Percentiles rank a stretch among this genome's conserved stretches.
Evolutionary conservation across 2,329 filamentous ascomycete species (phyloP).

Genomic region (Cytospora paraplurivora): DNA sequence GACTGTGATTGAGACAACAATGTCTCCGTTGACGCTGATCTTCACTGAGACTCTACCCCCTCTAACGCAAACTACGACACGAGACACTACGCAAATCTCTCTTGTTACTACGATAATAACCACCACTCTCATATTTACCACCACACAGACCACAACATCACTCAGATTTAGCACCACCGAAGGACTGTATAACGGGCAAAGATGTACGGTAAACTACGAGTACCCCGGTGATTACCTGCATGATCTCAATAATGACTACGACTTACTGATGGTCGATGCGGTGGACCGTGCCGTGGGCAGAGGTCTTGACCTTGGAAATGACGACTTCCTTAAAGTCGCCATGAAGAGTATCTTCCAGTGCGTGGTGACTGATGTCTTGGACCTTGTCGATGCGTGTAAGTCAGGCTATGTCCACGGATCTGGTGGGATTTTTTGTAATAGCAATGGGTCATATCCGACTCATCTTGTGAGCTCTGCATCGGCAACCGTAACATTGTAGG

Average conservation of each 20-base stretch:
- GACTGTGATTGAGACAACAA: background rate
- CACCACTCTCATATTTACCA: constrained; percentile 1
- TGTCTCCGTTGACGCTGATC: background rate
- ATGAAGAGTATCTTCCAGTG: constrained; percentile 20
- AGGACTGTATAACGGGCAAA: background rate
- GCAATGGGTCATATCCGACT: background rate
- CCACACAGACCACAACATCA: background rate
- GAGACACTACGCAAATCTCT: background rate
- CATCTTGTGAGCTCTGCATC: background rate
- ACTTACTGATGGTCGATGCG: constrained; percentile 2
- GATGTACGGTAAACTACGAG: constrained; percentile 1
- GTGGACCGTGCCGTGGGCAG: background rate
- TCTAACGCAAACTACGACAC: background rate
- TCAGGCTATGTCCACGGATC: background rate
- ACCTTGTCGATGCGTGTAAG: constrained; percentile 8
- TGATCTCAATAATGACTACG: constrained; percentile 18
- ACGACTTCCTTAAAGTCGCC: background rate
- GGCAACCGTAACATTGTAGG: background rate
- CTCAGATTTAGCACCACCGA: background rate
- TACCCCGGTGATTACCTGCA: constrained; percentile 20
- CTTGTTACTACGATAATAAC: constrained; percentile 4
- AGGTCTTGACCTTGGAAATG: constrained; percentile 4
- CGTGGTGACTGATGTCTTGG: background rate
- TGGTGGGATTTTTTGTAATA: constrained; percentile 1
- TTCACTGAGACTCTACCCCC: constrained; percentile 7